Evolutionary conservation across 768 basidiomycete species (phyloP), one percentile per base, ranked within the genome.

Genomic region (Coprinopsis strossmayeri): DNA sequence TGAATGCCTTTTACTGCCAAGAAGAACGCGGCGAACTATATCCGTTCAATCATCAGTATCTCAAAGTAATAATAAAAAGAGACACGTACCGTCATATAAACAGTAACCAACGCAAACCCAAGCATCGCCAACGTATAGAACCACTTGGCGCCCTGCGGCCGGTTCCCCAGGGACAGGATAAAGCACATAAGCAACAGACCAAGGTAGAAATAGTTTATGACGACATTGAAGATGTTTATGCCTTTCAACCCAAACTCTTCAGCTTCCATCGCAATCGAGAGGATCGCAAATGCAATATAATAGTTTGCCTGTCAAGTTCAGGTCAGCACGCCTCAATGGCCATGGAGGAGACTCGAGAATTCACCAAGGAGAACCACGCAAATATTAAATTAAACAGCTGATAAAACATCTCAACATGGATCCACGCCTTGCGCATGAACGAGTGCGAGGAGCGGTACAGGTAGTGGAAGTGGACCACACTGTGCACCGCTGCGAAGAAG

Each of bases 401-500:
- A 62, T 97, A 97, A 13, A 97, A 17, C 73, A 94, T 81, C 69
- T 97, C 94, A 48, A 97, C 73, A 53, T 97, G 95, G 32, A 98
- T 87, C 88, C 90, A 95, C 62, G 88, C 81, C 67, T 97, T 98
- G 59, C 91, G 76, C 32, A 84, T 25, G 61, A 92, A 78, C 0
- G 77, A 66, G 63, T 95, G 93, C 17, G 88, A 84, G 7, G 87
- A 91, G 21, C 95, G 82, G 64, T 98, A 98, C 34, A 99, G 79
- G 61, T 97, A 97, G 55, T 89, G 84, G 66, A 99, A 98, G 62
- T 98, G 91, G 55, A 93, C 74, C 3, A 82, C 87, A 49, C 86
- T 84, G 68, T 98, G 93, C 13, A 98, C 82, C 0, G 88, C 91
- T 9, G 94, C 96, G 65, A 99, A 99, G 81, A 99, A 98, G 2